Conservation (phyloP, 805 yeast species). For the Kodamaea fukazawae region DNA sequence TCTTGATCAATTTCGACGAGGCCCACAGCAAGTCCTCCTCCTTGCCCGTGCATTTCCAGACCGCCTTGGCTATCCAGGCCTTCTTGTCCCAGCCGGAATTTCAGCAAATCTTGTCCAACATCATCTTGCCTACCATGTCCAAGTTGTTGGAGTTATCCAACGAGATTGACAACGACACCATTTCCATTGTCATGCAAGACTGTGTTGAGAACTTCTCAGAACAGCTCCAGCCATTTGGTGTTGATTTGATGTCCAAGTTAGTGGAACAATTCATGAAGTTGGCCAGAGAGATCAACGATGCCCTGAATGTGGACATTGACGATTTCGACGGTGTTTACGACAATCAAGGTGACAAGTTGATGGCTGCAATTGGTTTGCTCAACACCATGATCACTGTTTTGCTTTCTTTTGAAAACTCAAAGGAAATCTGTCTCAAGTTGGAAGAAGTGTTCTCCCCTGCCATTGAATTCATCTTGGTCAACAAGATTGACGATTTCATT, state of each 20-base stretch:
- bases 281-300: constrained; percentile 51
- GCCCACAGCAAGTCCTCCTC: constrained; percentile 25
- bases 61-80: constrained; percentile 82
- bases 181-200: constrained; percentile 91
- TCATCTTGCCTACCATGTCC: constrained; percentile 81
- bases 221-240: constrained; percentile 54
- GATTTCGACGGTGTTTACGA: constrained; percentile 23
- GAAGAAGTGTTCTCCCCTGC: constrained; percentile 71
- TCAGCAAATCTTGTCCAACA: constrained; percentile 61
- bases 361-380: constrained; percentile 79
- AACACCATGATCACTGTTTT: constrained; percentile 81
- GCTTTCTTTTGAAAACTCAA: constrained; percentile 77
- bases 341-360: constrained; percentile 61
- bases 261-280: constrained; percentile 27
- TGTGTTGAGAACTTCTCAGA: constrained; percentile 86
- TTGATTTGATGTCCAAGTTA: constrained; percentile 26
- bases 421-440: constrained; percentile 58
- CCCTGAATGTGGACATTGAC: constrained; percentile 32
- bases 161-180: constrained; percentile 80
- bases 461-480: constrained; percentile 61
- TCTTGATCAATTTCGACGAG: constrained; percentile 29
- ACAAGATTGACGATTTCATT: constrained; percentile 68
- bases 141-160: constrained; percentile 70
- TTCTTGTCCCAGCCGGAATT: constrained; percentile 64
- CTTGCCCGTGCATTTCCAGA: constrained; percentile 77